Conservation (phyloP, 805 yeast genomes). For the Tetrapisispora phaffii region DNA sequence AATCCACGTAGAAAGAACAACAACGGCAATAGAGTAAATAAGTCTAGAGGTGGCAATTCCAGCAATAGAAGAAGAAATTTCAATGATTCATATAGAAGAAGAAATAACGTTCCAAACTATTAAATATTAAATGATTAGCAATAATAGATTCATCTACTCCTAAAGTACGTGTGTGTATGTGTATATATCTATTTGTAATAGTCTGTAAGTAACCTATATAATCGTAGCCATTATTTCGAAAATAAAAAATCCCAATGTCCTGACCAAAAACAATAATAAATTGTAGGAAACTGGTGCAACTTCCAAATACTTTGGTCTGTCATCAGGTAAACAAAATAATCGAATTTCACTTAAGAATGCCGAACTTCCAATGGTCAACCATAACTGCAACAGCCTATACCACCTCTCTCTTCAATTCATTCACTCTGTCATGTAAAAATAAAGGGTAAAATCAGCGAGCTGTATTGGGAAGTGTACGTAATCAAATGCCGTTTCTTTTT, state of each 20-base stretch:
- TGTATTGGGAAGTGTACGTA: not conserved
- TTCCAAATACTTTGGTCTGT: too few relatives aligned
- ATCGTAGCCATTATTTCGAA: too few relatives aligned
- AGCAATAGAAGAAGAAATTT: slow-evolving; percentile 1
- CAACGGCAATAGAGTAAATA: slow-evolving; percentile 1
- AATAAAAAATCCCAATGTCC: too few relatives aligned
- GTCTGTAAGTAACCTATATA: not conserved
- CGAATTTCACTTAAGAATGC: too few relatives aligned
- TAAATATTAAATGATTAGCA: not conserved
- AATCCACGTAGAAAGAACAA: slow-evolving; percentile 4
- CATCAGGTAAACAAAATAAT: too few relatives aligned
- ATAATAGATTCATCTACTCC: not conserved
- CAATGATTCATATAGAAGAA: not conserved
- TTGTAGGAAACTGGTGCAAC: too few relatives aligned
- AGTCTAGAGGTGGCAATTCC: not conserved
- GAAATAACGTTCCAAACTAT: slow-evolving; percentile 2
- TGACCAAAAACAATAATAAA: too few relatives aligned
- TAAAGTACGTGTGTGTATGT: not conserved
- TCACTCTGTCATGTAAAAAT: too few relatives aligned
- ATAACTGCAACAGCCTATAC: too few relatives aligned
- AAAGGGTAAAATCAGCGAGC: too few relatives aligned
- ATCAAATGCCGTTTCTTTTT: not conserved
- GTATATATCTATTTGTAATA: not conserved
- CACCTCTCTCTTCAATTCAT: too few relatives aligned
- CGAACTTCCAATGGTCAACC: too few relatives aligned